phyloP scores from a whole-genome alignment of 1,284 basidiomycete species.

The Puccinia coronata region DNA sequence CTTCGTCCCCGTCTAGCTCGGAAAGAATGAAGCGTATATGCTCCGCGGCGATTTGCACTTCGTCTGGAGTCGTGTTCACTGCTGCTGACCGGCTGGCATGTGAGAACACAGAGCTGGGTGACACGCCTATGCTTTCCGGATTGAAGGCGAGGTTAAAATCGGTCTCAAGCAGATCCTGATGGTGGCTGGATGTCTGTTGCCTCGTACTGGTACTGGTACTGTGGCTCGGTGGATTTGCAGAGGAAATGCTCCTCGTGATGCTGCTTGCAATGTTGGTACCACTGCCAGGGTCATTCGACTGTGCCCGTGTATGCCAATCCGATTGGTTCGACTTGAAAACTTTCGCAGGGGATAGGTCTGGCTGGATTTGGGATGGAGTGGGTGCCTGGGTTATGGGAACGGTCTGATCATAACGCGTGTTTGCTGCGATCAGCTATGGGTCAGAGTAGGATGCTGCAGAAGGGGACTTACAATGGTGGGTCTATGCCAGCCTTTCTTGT shows the following conservation, averaged over 20 bases:
- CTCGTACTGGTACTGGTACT: too few relatives aligned
- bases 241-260: background rate
- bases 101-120: background rate
- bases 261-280: background rate
- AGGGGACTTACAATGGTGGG: slow-evolving; percentile 9
- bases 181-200: too few relatives aligned
- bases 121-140: background rate
- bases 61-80: background rate
- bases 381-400: background rate
- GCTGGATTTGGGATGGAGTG: background rate
- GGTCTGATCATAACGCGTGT: slow-evolving; percentile 8
- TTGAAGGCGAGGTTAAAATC: background rate
- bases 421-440: background rate
- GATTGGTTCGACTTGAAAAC: background rate
- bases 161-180: too few relatives aligned
- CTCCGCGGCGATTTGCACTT: slow-evolving; percentile 13
- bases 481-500: slow-evolving; percentile 47
- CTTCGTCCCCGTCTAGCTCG: slow-evolving; percentile 18
- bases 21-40: slow-evolving; percentile 30
- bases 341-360: background rate
- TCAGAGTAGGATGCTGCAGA: background rate
- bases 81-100: background rate
- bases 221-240: slow-evolving; percentile 1
- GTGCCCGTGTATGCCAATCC: background rate
- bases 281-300: background rate